A percentile compares a stretch with the other conserved stretches of the same genome.
phyloP scores from a whole-genome alignment of 306 rosid genomes.

The Lagenaria siceraria region DNA sequence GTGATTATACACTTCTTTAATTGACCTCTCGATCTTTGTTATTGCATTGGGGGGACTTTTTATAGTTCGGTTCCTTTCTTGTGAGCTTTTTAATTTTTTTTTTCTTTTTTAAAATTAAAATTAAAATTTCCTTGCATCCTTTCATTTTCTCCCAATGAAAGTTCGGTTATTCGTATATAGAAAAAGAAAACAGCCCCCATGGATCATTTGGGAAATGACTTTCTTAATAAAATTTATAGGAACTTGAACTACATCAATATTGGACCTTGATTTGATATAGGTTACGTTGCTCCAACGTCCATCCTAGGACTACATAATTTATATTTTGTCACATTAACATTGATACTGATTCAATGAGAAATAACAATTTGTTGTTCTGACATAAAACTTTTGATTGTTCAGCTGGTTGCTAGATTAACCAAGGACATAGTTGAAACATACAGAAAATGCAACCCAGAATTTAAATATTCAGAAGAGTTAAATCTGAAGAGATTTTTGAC shows the following conservation, averaged over 20 bases:
- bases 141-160: too few species aligned
- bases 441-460: constrained; percentile 79
- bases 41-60: too few species aligned
- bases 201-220: too few species aligned
- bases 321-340: background rate
- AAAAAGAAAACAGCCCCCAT: too few species aligned
- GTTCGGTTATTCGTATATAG: too few species aligned
- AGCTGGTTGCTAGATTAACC: constrained; percentile 84
- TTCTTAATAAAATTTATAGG: too few species aligned
- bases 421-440: constrained; percentile 85
- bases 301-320: background rate
- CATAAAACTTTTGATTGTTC: constrained; percentile 30
- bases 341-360: background rate
- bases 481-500: constrained; percentile 93
- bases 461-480: constrained; percentile 83
- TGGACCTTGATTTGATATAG: background rate
- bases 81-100: too few species aligned
- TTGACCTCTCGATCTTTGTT: too few species aligned
- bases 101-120: too few species aligned
- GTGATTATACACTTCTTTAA: too few species aligned
- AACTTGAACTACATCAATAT: background rate
- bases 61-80: too few species aligned
- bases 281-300: background rate
- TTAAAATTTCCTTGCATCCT: too few species aligned
- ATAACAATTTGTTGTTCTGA: constrained; percentile 13